A percentile compares a stretch with the other conserved stretches of the same genome.
Conservation (phyloP, 2,329 filamentous ascomycete species). For the Pseudonectria buxi region DNA sequence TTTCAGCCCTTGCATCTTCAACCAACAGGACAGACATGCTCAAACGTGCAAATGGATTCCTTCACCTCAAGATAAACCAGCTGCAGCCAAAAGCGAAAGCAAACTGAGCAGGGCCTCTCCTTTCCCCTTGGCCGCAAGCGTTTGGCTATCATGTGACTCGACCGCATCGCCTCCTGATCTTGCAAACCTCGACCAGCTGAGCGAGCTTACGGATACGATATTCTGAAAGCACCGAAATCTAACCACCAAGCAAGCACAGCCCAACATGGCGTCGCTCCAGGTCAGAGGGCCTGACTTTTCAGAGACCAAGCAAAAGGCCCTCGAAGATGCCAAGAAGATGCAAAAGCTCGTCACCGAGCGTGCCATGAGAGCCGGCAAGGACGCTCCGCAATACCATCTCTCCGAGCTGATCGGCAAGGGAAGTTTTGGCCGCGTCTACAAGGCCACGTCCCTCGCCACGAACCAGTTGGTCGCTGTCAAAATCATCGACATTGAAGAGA, state of each 20-base stretch:
- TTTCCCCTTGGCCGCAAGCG: conserved; percentile 2
- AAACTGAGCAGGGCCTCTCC: neutral
- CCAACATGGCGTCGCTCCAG: conserved; percentile 35
- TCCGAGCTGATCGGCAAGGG: conserved; percentile 70
- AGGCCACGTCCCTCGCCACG: conserved; percentile 43
- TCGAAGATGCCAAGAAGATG: conserved; percentile 66
- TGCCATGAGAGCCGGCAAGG: conserved; percentile 51
- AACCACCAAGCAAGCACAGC: neutral
- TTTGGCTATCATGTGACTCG: conserved; percentile 15
- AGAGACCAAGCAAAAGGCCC: conserved; percentile 50
- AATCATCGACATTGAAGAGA: conserved; percentile 77
- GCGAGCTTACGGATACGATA: no score
- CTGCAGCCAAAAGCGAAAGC: no score
- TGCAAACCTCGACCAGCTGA: neutral
- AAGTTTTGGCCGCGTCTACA: conserved; percentile 68
- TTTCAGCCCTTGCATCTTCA: no score
- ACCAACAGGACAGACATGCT: no score
- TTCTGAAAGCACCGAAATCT: no score
- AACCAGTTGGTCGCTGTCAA: conserved; percentile 64
- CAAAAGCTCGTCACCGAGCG: conserved; percentile 56
- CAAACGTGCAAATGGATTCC: no score
- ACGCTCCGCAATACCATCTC: conserved; percentile 60
- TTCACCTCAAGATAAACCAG: no score
- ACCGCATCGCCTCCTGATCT: conserved; percentile 3
- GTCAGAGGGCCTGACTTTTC: conserved; percentile 36